Percentiles rank a stretch among this genome's conserved stretches.
These are phyloP conservation scores for Leucogyrophana mollusca DNA, from an alignment of 768 basidiomycete genomes.

Conservation along the genomic window DNA sequence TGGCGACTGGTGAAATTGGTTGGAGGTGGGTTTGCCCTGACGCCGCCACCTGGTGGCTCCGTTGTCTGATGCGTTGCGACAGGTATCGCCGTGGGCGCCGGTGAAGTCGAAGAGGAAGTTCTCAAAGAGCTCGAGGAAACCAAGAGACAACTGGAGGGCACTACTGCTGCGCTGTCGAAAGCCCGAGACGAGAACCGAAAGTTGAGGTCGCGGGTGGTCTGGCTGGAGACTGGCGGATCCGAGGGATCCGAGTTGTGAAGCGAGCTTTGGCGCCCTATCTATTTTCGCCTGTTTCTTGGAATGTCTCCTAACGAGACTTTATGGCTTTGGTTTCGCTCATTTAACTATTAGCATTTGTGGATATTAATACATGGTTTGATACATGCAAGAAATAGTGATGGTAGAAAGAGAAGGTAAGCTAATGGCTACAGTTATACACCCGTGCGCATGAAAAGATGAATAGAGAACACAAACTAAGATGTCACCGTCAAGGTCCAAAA, in stretches of 20 bases:
- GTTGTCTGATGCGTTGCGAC: conserved; percentile 4
- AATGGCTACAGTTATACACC: neutral
- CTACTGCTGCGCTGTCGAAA: conserved; percentile 41
- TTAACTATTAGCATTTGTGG: too few species aligned
- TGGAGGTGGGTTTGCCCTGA: conserved; percentile 37
- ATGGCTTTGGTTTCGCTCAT: too few species aligned
- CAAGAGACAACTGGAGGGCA: conserved; percentile 45
- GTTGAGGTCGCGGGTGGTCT: conserved; percentile 41
- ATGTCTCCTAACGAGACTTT: too few species aligned
- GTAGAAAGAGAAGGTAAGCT: neutral
- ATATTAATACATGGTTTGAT: too few species aligned
- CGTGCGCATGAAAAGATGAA: neutral
- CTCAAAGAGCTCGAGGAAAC: conserved; percentile 48
- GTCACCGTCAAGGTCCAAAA: neutral
- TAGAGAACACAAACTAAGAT: neutral
- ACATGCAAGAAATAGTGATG: too few species aligned
- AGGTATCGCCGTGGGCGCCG: conserved; percentile 78
- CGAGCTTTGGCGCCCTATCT: neutral
- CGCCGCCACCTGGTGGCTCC: neutral
- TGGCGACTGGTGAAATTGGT: conserved; percentile 83
- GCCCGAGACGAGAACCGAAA: conserved; percentile 53
- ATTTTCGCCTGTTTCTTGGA: neutral
- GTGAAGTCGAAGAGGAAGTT: conserved; percentile 61
- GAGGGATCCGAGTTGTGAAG: conserved; percentile 30
- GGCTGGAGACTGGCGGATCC: conserved; percentile 32